phyloP scores from a whole-genome alignment of 768 basidiomycete species.

The Pulveroboletus sp. region DNA sequence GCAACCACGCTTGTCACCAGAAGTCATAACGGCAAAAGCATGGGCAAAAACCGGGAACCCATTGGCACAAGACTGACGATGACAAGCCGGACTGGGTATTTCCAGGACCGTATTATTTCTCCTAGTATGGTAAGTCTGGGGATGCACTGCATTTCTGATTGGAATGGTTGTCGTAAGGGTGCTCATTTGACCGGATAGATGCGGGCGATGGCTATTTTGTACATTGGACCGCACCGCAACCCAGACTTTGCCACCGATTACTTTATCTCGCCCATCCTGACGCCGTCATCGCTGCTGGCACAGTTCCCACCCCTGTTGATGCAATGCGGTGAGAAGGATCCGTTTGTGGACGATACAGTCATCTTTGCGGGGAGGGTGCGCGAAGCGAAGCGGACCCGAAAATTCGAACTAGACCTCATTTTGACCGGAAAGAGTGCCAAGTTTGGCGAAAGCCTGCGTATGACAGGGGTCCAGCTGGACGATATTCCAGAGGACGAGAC shows the following conservation, averaged over 20 bases:
- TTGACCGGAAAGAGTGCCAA: conserved; percentile 60
- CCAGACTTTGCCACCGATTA: conserved; percentile 96
- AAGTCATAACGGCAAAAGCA: conserved; percentile 27
- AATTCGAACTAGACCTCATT: conserved; percentile 63
- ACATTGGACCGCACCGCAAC: conserved; percentile 90
- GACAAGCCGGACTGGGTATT: conserved; percentile 92
- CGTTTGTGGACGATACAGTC: conserved; percentile 96
- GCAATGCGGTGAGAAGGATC: conserved; percentile 94
- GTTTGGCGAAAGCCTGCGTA: conserved; percentile 61
- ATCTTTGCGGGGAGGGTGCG: conserved; percentile 95
- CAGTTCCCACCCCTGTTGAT: conserved; percentile 93
- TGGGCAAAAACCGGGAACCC: conserved; percentile 46
- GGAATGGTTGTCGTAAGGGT: not conserved
- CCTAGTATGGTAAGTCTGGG: conserved; percentile 84
- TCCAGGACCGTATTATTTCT: conserved; percentile 90
- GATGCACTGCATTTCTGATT: conserved; percentile 5
- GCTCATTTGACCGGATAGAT: conserved; percentile 60
- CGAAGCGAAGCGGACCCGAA: conserved; percentile 87
- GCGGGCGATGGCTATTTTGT: conserved; percentile 98
- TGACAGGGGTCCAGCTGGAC: conserved; percentile 44
- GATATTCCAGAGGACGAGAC: conserved; percentile 29
- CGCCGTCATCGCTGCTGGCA: conserved; percentile 78
- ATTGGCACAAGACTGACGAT: conserved; percentile 90
- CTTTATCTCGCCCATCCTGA: conserved; percentile 91
- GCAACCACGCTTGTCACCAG: conserved; percentile 37